Percentiles rank a stretch among this genome's conserved stretches.
Evolutionary conservation across 1,139 yeast genomes (phyloP).

Genomic region (Pichia terricola): DNA sequence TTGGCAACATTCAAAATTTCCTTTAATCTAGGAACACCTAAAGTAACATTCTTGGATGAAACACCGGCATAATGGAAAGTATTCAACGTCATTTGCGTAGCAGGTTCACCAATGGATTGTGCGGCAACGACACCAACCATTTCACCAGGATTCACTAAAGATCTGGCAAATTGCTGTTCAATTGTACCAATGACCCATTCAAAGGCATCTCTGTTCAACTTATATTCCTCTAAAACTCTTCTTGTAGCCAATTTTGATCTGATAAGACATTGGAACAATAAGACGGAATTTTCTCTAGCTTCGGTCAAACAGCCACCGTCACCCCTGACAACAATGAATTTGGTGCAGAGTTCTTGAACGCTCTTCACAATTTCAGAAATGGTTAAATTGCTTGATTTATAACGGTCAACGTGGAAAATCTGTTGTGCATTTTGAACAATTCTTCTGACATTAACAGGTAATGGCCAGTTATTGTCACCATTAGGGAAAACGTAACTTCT

Average conservation of each 20-base stretch:
- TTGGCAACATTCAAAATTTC: slow-evolving; percentile 98
- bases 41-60: slow-evolving; percentile 95
- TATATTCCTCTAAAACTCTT: slow-evolving; percentile 85
- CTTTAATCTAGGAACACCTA: slow-evolving; percentile 99
- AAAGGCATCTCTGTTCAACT: slow-evolving; percentile 75
- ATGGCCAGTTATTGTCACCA: slow-evolving; percentile 96
- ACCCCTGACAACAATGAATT: slow-evolving; percentile 74
- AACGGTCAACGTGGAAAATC: slow-evolving; percentile 86
- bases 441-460: slow-evolving; percentile 96
- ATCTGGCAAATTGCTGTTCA: slow-evolving; percentile 85
- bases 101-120: slow-evolving; percentile 99
- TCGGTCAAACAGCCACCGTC: slow-evolving; percentile 61
- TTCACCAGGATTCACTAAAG: slow-evolving; percentile 96
- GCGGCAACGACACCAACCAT: slow-evolving; percentile 99
- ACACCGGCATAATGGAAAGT: slow-evolving; percentile 99
- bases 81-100: slow-evolving; percentile 97
- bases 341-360: slow-evolving; percentile 61
- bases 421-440: slow-evolving; percentile 95
- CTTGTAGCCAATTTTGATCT: slow-evolving; percentile 88
- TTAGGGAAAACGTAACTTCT: slow-evolving; percentile 76
- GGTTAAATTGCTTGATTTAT: slow-evolving; percentile 83
- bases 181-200: slow-evolving; percentile 95
- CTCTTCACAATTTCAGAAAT: slow-evolving; percentile 69
- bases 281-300: slow-evolving; percentile 89
- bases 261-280: slow-evolving; percentile 80